Conservation (phyloP, 805 yeast genomes). For the Barnettozyma wickerhamii region DNA sequence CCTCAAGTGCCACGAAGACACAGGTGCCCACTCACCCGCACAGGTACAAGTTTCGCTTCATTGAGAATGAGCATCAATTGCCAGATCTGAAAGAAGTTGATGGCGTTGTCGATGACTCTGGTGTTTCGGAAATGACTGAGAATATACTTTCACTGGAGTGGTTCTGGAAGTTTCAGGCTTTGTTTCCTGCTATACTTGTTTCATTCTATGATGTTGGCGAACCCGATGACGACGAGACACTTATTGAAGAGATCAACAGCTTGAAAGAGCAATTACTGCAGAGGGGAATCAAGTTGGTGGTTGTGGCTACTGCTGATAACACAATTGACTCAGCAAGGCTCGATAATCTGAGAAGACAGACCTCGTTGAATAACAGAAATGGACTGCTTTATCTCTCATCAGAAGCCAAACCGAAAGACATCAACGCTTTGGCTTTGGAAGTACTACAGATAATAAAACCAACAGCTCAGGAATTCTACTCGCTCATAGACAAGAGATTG, state of each 20-base stretch:
- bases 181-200: slow-evolving; percentile 44
- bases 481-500: slow-evolving; percentile 35
- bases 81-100: slow-evolving; percentile 15
- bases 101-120: neutral
- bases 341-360: slow-evolving; percentile 33
- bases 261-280: slow-evolving; percentile 29
- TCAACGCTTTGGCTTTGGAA: slow-evolving; percentile 34
- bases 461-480: slow-evolving; percentile 41
- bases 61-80: slow-evolving; percentile 23
- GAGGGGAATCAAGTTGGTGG: slow-evolving; percentile 31
- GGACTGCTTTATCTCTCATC: slow-evolving; percentile 41
- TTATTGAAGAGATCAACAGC: slow-evolving; percentile 34
- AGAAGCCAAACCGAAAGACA: slow-evolving; percentile 32
- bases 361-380: slow-evolving; percentile 40
- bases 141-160: slow-evolving; percentile 41
- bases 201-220: slow-evolving; percentile 38
- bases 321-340: slow-evolving; percentile 32
- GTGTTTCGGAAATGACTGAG: slow-evolving; percentile 30
- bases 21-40: slow-evolving; percentile 21
- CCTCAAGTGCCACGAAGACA: slow-evolving; percentile 20
- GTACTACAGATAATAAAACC: slow-evolving; percentile 37
- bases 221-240: slow-evolving; percentile 30
- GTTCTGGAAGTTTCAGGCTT: slow-evolving; percentile 47
- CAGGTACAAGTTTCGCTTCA: slow-evolving; percentile 29
- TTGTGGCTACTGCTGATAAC: slow-evolving; percentile 16